Evolutionary conservation across 176 grass and related monocot species (phyloP), one percentile per base, ranked within the genome.

Genomic region (Oryza longistaminata): DNA sequence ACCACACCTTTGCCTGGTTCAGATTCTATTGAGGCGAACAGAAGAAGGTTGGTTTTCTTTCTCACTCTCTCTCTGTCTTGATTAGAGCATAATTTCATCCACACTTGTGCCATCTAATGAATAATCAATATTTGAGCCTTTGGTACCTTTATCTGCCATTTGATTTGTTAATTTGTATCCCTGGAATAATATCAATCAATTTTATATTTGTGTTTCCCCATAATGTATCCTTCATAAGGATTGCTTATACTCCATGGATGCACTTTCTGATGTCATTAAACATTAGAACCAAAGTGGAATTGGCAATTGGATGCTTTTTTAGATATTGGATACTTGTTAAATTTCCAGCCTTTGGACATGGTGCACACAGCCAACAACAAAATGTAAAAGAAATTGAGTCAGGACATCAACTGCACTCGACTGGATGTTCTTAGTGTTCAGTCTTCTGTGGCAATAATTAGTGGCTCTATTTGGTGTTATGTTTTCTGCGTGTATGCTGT

Each of bases 11-110:
- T 99, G 78, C 93, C 96, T 37, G 91, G 96, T 85, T 93, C 91
- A 75, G 96, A 96, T 87, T 86, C 90, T 53, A 89, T 92, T 49
- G 96, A 99, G 84, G 93, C 96, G 79, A 90, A 87, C 81, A 93
- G 96, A 64, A 90, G 96, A 75, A 94, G 96, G 96, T 99, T 72
- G 70, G 77, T 67, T 85, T 83, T 82, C 75, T 43, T 43, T 58
- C 53, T 58, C 53, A 52, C n/a, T 34, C 8, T 68, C 64, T 67
- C 55, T 61, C 53, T 11, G 40, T 52, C 11, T 29, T 35, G 52
- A 84, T 70, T 83, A 60, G 11, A 1, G 17, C 37, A 88, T 81
- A 33, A 24, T 25, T 52, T 76, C 68, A 43, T 40, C 44, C 13
- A n/a, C 15, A 12, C 55, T 73, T 7, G 3, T 53, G 45, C 6